Evolutionary conservation across 106 monocot genomes (phyloP).

Genomic region (Ottelia alismoides): DNA sequence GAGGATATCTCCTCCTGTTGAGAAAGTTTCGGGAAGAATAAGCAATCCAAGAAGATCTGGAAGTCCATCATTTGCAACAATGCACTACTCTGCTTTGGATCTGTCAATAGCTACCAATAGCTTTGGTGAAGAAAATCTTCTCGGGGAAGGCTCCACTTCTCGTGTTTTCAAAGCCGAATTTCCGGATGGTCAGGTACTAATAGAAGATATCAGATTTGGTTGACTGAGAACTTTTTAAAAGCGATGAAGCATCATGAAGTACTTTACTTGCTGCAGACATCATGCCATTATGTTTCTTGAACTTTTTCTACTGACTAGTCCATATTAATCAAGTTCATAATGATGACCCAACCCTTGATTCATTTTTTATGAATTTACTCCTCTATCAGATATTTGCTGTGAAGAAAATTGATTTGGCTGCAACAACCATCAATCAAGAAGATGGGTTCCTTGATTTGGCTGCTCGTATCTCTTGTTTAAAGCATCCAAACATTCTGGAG

Average conservation of each 20-base stretch:
- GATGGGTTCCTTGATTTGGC: conserved; percentile 47
- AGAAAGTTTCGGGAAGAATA: conserved; percentile 26
- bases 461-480: conserved; percentile 23
- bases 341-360: neutral
- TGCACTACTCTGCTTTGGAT: conserved; percentile 43
- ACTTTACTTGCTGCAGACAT: no score
- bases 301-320: neutral
- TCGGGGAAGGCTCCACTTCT: conserved; percentile 39
- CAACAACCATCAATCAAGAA: conserved; percentile 27
- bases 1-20: conserved; percentile 9
- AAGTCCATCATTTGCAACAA: conserved; percentile 14
- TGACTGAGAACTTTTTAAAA: neutral
- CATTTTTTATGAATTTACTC: neutral
- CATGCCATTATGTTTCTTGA: neutral
- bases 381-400: conserved; percentile 30
- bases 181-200: conserved; percentile 51
- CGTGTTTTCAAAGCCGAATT: conserved; percentile 43
- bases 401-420: conserved; percentile 46
- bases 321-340: neutral
- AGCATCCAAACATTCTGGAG: conserved; percentile 35
- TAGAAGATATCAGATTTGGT: neutral
- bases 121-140: conserved; percentile 31
- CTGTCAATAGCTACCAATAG: conserved; percentile 38
- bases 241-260: neutral
- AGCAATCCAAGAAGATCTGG: conserved; percentile 16